These are phyloP conservation scores for Nepenthes alata DNA, from an alignment of 179 eudicot genomes.

Conservation along the genomic window DNA sequence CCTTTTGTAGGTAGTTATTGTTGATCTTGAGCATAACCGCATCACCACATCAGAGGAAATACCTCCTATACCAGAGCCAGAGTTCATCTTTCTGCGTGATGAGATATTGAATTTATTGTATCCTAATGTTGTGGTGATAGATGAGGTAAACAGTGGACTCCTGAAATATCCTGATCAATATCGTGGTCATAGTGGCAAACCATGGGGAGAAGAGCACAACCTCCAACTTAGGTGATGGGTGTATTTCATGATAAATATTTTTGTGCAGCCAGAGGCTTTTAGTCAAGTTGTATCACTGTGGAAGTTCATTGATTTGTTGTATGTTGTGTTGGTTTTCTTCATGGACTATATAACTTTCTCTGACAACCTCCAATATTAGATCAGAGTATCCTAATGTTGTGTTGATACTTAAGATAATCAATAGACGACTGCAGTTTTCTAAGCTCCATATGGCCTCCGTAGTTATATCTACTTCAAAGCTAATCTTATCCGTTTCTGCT, in stretches of 20 bases:
- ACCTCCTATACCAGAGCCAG: conserved; percentile 96
- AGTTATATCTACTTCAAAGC: too few relatives aligned
- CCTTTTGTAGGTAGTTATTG: conserved; percentile 68
- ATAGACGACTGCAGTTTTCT: too few relatives aligned
- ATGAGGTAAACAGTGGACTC: conserved; percentile 32
- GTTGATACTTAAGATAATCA: too few relatives aligned
- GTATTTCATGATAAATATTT: background rate
- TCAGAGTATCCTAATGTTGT: too few relatives aligned
- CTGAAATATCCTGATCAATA: conserved; percentile 34
- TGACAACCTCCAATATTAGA: too few relatives aligned
- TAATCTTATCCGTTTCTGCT: too few relatives aligned
- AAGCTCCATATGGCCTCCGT: too few relatives aligned
- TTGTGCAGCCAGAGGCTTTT: too few relatives aligned
- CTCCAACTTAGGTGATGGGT: conserved; percentile 68
- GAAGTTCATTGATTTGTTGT: too few relatives aligned
- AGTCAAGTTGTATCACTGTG: too few relatives aligned
- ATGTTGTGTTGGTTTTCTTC: background rate
- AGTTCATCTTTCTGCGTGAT: conserved; percentile 51
- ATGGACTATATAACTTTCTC: background rate
- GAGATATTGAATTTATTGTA: conserved; percentile 64
- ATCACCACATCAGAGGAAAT: conserved; percentile 92
- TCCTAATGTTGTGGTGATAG: conserved; percentile 73
- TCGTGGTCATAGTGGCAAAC: conserved; percentile 39
- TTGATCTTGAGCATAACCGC: conserved; percentile 79
- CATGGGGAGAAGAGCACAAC: conserved; percentile 82